These are phyloP conservation scores for Ichthyophthirius multifiliis DNA, from an alignment of 169 alveolate species.

Conservation along the genomic window DNA sequence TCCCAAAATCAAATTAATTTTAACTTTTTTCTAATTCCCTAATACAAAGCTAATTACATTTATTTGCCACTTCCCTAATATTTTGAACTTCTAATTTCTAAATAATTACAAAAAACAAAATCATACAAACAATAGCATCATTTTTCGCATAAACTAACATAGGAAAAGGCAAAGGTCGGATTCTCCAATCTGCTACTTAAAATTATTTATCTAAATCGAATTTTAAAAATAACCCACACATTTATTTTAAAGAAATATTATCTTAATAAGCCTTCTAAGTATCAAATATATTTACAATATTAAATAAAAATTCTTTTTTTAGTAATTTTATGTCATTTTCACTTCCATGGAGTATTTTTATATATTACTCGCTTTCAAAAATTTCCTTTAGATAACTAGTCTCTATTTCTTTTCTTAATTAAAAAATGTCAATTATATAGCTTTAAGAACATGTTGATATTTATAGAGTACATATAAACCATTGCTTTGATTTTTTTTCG, in stretches of 20 bases:
- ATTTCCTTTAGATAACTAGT: background rate
- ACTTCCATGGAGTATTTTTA: constrained; percentile 24
- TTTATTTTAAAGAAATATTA: background rate
- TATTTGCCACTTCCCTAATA: background rate
- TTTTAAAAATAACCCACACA: background rate
- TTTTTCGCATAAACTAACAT: constrained; percentile 32
- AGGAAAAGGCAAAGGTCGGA: constrained; percentile 32
- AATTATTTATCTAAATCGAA: constrained; percentile 22
- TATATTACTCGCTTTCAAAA: background rate
- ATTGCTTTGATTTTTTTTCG: background rate
- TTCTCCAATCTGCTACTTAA: constrained; percentile 36
- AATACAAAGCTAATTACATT: background rate
- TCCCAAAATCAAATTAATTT: too few relatives aligned
- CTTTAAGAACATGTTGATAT: background rate
- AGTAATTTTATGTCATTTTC: constrained; percentile 29
- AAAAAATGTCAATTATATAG: background rate
- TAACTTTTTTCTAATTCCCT: background rate
- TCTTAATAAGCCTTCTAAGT: constrained; percentile 30
- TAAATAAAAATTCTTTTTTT: constrained; percentile 12
- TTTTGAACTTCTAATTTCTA: background rate
- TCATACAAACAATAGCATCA: background rate
- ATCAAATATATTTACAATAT: constrained; percentile 25
- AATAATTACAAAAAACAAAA: background rate
- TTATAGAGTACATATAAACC: background rate
- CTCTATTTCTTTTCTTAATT: background rate